phyloP scores from a whole-genome alignment of 2,329 filamentous ascomycete species.

The Blastomyces parvus region DNA sequence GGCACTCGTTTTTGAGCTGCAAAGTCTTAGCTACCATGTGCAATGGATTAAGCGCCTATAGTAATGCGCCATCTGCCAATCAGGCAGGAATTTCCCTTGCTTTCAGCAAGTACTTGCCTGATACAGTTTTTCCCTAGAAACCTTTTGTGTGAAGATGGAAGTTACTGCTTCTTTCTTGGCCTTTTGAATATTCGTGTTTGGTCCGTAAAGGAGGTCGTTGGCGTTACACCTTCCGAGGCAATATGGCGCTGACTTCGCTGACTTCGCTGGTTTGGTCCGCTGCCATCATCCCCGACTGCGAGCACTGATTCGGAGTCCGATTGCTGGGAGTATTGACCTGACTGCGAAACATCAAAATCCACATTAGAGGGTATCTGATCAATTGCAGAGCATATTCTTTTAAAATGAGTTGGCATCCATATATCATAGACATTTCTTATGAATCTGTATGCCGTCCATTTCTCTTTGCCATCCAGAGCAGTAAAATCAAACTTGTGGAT shows the following conservation, averaged over 20 bases:
- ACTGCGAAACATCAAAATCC: background rate
- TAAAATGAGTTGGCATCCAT: conserved; percentile 21
- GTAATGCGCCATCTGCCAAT: no score
- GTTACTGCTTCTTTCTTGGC: conserved; percentile 6
- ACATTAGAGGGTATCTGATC: conserved; percentile 3
- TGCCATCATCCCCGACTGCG: no score
- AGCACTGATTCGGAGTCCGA: conserved; percentile 18
- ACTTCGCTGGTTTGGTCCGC: no score
- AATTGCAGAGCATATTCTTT: background rate
- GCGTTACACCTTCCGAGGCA: background rate
- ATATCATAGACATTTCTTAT: conserved; percentile 28
- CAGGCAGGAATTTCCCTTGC: background rate
- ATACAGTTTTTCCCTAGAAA: background rate
- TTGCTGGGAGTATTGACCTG: no score
- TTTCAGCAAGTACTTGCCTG: background rate
- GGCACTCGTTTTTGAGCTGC: no score
- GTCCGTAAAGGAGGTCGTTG: conserved; percentile 1
- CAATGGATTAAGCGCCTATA: no score
- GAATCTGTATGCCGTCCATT: conserved; percentile 28
- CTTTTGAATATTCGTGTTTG: conserved; percentile 6
- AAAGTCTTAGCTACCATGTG: no score
- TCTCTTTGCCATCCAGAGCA: conserved; percentile 24
- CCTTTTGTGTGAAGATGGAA: background rate
- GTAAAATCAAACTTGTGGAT: conserved; percentile 29
- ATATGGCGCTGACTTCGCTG: no score